A percentile compares a stretch with the other conserved stretches of the same genome.
Evolutionary conservation across 345 rosid genomes (phyloP).

Genomic region (Theobroma cacao): DNA sequence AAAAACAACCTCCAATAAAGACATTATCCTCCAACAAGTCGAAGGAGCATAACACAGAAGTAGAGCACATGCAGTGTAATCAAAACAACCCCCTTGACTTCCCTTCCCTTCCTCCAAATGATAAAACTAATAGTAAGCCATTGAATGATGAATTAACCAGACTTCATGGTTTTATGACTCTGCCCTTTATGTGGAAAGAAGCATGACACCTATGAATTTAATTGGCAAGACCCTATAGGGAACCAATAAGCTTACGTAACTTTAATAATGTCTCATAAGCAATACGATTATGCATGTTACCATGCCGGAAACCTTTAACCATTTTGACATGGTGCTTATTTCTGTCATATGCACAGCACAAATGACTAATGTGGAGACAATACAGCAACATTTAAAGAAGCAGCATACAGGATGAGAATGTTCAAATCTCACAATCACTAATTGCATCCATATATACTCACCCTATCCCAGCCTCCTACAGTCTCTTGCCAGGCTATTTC

Average conservation of each 20-base stretch:
- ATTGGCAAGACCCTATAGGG: not conserved
- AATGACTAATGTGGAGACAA: not conserved
- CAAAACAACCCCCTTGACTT: not conserved
- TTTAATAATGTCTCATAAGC: too few species aligned
- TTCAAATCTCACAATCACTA: not conserved
- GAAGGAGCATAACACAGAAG: not conserved
- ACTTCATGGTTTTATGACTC: not conserved
- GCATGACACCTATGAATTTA: not conserved
- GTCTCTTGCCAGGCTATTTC: not conserved
- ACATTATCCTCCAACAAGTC: not conserved
- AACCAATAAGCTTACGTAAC: too few species aligned
- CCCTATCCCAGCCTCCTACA: not conserved
- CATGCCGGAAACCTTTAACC: not conserved
- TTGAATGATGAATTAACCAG: not conserved
- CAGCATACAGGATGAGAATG: not conserved
- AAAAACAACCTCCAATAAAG: not conserved
- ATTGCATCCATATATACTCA: not conserved
- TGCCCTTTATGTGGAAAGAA: not conserved
- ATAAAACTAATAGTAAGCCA: not conserved
- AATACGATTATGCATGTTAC: not conserved
- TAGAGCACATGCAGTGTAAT: not conserved
- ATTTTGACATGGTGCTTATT: not conserved
- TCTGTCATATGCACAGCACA: not conserved
- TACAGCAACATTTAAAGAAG: not conserved
- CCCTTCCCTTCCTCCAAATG: not conserved